Conservation (phyloP, 805 yeast genomes). For the Candida xiaguanensis region DNA sequence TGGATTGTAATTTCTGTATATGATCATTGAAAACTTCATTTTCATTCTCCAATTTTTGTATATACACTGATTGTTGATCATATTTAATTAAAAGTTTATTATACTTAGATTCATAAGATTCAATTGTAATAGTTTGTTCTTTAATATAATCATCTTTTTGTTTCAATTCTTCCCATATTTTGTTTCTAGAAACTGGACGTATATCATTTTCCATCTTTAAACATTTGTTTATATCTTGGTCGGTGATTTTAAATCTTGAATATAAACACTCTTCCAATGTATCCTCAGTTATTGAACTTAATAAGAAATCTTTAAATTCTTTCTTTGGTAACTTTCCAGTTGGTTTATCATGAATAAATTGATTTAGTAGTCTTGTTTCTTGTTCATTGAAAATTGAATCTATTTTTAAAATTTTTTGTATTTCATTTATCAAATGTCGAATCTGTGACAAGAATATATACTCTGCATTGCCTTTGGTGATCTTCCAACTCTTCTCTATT, state of each 20-base stretch:
- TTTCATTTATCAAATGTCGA: conserved; percentile 16
- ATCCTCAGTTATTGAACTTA: conserved; percentile 18
- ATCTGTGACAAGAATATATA: conserved; percentile 22
- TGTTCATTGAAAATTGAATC: conserved; percentile 16
- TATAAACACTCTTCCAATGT: conserved; percentile 18
- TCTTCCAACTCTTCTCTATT: conserved; percentile 19
- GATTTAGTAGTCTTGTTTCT: conserved; percentile 14
- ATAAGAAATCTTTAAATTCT: conserved; percentile 22
- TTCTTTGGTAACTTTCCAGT: conserved; percentile 17
- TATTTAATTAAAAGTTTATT: conserved; percentile 6
- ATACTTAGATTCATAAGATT: conserved; percentile 9
- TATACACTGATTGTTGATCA: conserved; percentile 8
- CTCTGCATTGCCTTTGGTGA: conserved; percentile 12
- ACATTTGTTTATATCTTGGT: conserved; percentile 5
- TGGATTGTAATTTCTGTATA: conserved; percentile 14
- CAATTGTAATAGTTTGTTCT: conserved; percentile 11
- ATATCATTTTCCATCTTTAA: not conserved
- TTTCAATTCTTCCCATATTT: conserved; percentile 4
- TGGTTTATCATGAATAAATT: conserved; percentile 17
- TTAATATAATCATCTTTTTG: conserved; percentile 14
- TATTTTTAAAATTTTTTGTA: conserved; percentile 17
- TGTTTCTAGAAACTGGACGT: conserved; percentile 3
- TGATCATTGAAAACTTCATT: conserved; percentile 11
- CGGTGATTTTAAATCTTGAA: conserved; percentile 18
- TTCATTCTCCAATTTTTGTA: conserved; percentile 12